A percentile compares a stretch with the other conserved stretches of the same genome.
Evolutionary conservation across 345 rosid genomes (phyloP).

Genomic region (Triadica sebifera): DNA sequence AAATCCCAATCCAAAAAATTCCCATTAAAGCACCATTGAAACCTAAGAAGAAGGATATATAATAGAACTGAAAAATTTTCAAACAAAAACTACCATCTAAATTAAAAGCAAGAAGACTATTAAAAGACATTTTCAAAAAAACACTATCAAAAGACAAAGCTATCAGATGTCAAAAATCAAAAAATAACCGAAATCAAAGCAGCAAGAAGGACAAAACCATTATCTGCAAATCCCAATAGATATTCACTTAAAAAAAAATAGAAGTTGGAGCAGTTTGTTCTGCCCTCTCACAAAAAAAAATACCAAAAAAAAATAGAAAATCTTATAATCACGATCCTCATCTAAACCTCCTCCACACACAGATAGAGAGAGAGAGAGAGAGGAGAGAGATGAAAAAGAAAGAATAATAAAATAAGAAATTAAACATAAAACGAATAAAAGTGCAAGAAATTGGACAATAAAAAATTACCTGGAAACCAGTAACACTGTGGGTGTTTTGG

Average conservation of each 20-base stretch:
- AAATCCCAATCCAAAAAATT: conserved; percentile 15
- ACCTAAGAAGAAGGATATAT: background rate
- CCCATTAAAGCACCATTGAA: background rate
- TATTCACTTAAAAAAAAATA: background rate
- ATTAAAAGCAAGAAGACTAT: background rate
- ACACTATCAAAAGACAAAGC: no score
- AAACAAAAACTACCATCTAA: background rate
- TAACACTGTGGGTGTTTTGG: conserved; percentile 49
- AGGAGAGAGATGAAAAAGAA: conserved; percentile 21
- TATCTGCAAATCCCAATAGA: conserved; percentile 34
- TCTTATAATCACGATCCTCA: conserved; percentile 27
- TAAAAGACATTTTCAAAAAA: no score
- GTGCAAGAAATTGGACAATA: conserved; percentile 26
- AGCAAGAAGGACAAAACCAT: conserved; percentile 32
- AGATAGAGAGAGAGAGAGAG: conserved; percentile 3
- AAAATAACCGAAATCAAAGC: background rate
- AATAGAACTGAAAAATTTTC: background rate
- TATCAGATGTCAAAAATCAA: conserved; percentile 6
- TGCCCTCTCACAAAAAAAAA: no score
- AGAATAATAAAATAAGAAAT: conserved; percentile 13
- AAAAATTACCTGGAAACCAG: conserved; percentile 55
- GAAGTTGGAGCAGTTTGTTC: no score
- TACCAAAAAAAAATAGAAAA: no score
- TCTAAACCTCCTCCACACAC: conserved; percentile 15
- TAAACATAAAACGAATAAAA: conserved; percentile 12